Conservation (phyloP, 2,329 filamentous ascomycete genomes). For the Emmonsiellopsis sp. region DNA sequence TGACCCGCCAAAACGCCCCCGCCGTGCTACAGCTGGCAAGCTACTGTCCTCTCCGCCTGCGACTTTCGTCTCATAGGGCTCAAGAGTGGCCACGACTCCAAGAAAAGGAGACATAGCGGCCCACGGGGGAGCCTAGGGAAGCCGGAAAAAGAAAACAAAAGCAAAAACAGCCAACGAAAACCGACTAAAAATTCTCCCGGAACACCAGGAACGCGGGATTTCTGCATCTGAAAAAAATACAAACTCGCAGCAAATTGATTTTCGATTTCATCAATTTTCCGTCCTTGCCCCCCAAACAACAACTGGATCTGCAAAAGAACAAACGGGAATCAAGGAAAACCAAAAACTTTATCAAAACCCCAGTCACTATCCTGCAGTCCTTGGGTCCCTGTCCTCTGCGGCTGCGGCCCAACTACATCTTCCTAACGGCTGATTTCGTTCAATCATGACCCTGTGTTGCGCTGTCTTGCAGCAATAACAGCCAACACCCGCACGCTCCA, state of each 20-base stretch:
- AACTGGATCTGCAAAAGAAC: neutral
- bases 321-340: neutral
- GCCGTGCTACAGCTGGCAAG: neutral
- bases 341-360: neutral
- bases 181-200: constrained; percentile 3
- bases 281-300: neutral
- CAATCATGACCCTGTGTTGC: neutral
- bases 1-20: neutral
- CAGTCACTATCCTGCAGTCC: neutral
- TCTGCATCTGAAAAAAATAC: neutral
- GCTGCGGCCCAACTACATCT: neutral
- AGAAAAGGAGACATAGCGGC: neutral
- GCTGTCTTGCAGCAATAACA: neutral
- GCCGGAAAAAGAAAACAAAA: constrained; percentile 2
- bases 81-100: neutral
- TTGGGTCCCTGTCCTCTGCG: neutral
- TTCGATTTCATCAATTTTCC: neutral
- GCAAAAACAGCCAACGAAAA: neutral
- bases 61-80: constrained; percentile 1
- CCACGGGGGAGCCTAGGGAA: too few relatives aligned
- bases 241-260: neutral
- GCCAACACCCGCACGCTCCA: neutral
- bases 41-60: neutral
- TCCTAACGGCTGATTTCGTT: neutral
- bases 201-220: neutral